Percentiles rank a stretch among this genome's conserved stretches.
Evolutionary conservation across 306 rosid genomes (phyloP).

Genomic region (Echinosophora koreensis): DNA sequence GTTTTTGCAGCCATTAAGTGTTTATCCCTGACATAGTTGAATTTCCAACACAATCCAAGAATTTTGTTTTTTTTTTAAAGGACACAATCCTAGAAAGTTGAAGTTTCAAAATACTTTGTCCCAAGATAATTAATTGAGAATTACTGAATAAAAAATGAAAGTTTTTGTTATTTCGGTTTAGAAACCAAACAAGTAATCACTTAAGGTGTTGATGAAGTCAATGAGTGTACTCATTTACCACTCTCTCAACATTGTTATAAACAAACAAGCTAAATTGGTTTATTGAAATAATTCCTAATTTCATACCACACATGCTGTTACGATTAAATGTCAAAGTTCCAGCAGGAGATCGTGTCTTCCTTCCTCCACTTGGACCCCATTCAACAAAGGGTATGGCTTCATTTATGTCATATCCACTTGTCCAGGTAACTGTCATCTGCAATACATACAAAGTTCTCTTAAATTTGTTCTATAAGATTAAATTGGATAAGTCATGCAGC

Average conservation of each 20-base stretch:
- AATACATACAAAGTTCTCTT: conserved; percentile 13
- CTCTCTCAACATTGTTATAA: not conserved
- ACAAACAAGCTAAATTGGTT: not conserved
- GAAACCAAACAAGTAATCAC: not conserved
- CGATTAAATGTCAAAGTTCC: conserved; percentile 70
- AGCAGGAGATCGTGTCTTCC: conserved; percentile 62
- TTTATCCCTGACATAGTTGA: too few relatives aligned
- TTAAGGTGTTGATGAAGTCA: not conserved
- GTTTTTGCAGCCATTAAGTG: too few relatives aligned
- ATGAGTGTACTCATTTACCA: not conserved
- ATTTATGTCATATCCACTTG: conserved; percentile 74
- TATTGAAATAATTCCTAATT: not conserved
- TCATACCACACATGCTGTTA: conserved; percentile 82
- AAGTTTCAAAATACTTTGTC: too few relatives aligned
- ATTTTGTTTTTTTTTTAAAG: too few relatives aligned
- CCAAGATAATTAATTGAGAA: too few relatives aligned
- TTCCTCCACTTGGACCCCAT: conserved; percentile 62
- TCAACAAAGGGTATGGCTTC: conserved; percentile 76
- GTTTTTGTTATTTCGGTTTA: not conserved
- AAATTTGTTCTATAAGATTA: not conserved
- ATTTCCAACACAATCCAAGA: too few relatives aligned
- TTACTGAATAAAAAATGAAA: too few relatives aligned
- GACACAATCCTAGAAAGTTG: too few relatives aligned
- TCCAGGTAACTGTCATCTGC: conserved; percentile 88
- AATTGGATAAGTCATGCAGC: not conserved